Percentiles rank a stretch among this genome's conserved stretches.
These are phyloP conservation scores for Botryosphaeria dothidea DNA, from an alignment of 2,329 filamentous ascomycete genomes.

Conservation along the genomic window DNA sequence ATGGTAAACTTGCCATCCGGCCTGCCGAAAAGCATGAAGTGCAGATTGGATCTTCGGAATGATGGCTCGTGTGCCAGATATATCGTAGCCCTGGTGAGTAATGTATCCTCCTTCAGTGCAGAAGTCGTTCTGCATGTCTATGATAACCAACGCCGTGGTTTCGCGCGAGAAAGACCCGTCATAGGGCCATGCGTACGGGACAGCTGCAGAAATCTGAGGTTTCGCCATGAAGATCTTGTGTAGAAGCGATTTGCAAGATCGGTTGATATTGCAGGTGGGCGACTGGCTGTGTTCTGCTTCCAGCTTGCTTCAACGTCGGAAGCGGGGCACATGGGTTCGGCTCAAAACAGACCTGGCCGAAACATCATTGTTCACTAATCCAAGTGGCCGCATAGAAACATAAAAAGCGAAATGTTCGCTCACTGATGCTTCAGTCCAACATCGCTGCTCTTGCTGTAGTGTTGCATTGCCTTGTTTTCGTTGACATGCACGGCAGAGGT, in stretches of 20 bases:
- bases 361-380: neutral
- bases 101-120: constrained; percentile 53
- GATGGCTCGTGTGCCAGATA: constrained; percentile 42
- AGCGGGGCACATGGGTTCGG: neutral
- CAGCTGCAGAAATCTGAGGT: constrained; percentile 26
- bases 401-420: neutral
- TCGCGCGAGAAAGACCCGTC: constrained; percentile 37
- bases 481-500: too few species aligned
- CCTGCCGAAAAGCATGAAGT: constrained; percentile 43
- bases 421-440: neutral
- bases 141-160: constrained; percentile 26
- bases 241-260: too few species aligned
- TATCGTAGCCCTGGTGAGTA: constrained; percentile 47
- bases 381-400: neutral
- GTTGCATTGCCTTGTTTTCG: too few species aligned
- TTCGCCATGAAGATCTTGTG: neutral
- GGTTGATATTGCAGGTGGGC: too few species aligned
- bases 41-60: constrained; percentile 46
- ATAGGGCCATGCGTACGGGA: constrained; percentile 45
- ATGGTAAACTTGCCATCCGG: constrained; percentile 48
- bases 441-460: too few species aligned
- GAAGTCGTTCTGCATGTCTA: constrained; percentile 36
- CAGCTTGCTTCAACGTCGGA: neutral
- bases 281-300: neutral
- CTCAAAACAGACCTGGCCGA: neutral